Conservation (phyloP, 2,329 filamentous ascomycete species). For the Calonectria hongkongensis region DNA sequence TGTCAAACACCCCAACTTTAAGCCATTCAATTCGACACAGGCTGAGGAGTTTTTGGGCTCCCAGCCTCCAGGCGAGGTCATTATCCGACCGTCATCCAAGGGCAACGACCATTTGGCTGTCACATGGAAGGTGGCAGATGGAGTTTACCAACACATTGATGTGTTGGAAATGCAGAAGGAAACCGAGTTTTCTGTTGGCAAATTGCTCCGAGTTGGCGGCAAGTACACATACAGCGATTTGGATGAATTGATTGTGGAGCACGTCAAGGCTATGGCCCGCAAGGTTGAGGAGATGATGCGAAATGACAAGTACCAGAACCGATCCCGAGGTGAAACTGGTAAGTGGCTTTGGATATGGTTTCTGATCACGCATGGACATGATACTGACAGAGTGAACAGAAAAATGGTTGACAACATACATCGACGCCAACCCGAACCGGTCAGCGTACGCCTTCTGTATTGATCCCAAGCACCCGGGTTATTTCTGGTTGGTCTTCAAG, state of each 20-base stretch:
- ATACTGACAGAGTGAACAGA: conserved; percentile 72
- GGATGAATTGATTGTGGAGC: conserved; percentile 96
- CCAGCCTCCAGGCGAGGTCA: conserved; percentile 89
- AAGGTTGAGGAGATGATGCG: conserved; percentile 98
- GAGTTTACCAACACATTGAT: conserved; percentile 98
- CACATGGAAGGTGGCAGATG: conserved; percentile 98
- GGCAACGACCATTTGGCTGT: conserved; percentile 96
- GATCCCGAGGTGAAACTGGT: conserved; percentile 89
- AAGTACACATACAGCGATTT: conserved; percentile 96
- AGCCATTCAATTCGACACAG: conserved; percentile 92
- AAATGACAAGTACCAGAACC: conserved; percentile 93
- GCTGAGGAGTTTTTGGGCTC: conserved; percentile 95
- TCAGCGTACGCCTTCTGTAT: conserved; percentile 98
- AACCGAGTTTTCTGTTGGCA: conserved; percentile 95
- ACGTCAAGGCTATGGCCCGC: conserved; percentile 97
- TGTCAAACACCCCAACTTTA: conserved; percentile 98
- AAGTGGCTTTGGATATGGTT: conserved; percentile 65
- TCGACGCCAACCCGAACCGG: conserved; percentile 94
- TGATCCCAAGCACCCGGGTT: conserved; percentile 92
- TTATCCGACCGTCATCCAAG: conserved; percentile 96
- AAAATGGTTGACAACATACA: conserved; percentile 96
- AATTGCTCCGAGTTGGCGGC: conserved; percentile 87
- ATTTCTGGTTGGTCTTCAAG: conserved; percentile 98
- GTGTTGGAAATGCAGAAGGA: conserved; percentile 98
- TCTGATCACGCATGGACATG: conserved; percentile 8